Percentiles rank a stretch among this genome's conserved stretches.
phyloP scores from a whole-genome alignment of 176 grass and related monocot genomes.

The Eleusine coracana region DNA sequence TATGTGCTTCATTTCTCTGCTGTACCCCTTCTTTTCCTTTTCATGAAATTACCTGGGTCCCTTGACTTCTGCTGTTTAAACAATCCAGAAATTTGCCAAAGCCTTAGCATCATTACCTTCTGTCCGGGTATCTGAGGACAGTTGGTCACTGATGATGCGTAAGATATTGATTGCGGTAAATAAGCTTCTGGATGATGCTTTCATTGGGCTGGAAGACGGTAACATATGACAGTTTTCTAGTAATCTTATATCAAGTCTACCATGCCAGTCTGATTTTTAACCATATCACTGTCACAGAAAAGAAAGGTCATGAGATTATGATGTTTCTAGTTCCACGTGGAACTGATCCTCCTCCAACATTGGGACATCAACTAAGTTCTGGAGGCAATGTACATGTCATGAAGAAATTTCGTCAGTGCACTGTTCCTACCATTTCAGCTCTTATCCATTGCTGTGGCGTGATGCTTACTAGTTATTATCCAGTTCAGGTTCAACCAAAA shows the following conservation, averaged over 20 bases:
- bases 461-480: slow-evolving; percentile 86
- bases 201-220: slow-evolving; percentile 84
- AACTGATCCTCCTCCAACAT: slow-evolving; percentile 58
- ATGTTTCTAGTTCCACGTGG: slow-evolving; percentile 79
- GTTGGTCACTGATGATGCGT: slow-evolving; percentile 79
- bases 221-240: slow-evolving; percentile 20
- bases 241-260: slow-evolving; percentile 17
- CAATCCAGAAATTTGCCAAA: slow-evolving; percentile 57
- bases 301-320: slow-evolving; percentile 65
- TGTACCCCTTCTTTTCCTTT: background rate
- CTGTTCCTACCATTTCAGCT: slow-evolving; percentile 65
- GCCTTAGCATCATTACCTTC: slow-evolving; percentile 74
- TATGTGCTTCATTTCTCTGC: slow-evolving; percentile 1
- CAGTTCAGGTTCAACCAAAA: slow-evolving; percentile 72
- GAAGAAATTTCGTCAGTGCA: slow-evolving; percentile 61
- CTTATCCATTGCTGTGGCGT: slow-evolving; percentile 71
- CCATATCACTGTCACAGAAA: slow-evolving; percentile 58
- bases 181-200: slow-evolving; percentile 75
- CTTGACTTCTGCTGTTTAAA: slow-evolving; percentile 28
- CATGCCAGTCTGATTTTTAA: slow-evolving; percentile 30
- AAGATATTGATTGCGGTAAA: slow-evolving; percentile 75
- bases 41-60: background rate
- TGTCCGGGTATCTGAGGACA: slow-evolving; percentile 65
- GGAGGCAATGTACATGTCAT: slow-evolving; percentile 56
- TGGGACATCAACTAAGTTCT: slow-evolving; percentile 51